A percentile compares a stretch with the other conserved stretches of the same genome.
These are phyloP conservation scores for Phaeodactylum tricornutum DNA, from an alignment of 108 stramenopile species.

Conservation along the genomic window DNA sequence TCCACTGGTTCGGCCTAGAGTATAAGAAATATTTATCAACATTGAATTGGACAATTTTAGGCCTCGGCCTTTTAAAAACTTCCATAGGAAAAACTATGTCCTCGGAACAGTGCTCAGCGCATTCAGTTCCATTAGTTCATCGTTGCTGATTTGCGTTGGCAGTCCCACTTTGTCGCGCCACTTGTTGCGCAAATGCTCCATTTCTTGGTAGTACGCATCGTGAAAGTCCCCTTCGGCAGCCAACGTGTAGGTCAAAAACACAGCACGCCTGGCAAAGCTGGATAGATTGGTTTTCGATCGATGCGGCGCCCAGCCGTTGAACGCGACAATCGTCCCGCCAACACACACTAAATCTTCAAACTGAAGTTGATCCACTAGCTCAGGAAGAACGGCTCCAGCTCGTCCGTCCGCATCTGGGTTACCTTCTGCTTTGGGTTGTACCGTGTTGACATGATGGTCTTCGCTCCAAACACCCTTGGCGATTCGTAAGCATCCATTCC, in stretches of 20 bases:
- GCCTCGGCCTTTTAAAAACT: no score
- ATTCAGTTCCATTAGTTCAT: conserved; percentile 20
- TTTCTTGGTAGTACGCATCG: conserved; percentile 36
- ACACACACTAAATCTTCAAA: conserved; percentile 37
- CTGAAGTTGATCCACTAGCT: conserved; percentile 20
- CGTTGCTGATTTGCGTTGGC: conserved; percentile 10
- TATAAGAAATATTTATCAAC: no score
- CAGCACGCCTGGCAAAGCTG: conserved; percentile 44
- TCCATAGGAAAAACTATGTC: conserved; percentile 11
- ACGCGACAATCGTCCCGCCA: conserved; percentile 34
- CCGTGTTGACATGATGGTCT: conserved; percentile 13
- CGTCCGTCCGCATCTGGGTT: conserved; percentile 57
- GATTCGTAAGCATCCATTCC: conserved; percentile 54
- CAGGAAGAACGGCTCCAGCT: conserved; percentile 39
- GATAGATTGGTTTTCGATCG: conserved; percentile 31
- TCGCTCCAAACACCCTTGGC: conserved; percentile 39
- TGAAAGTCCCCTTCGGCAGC: conserved; percentile 39
- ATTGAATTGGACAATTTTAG: no score
- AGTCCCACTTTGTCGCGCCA: conserved; percentile 24
- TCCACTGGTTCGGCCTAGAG: no score
- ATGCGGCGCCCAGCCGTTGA: conserved; percentile 56
- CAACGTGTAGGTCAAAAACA: conserved; percentile 66
- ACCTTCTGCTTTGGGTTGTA: conserved; percentile 27
- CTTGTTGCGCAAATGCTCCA: conserved; percentile 26
- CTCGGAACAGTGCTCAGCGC: conserved; percentile 35